A percentile compares a stretch with the other conserved stretches of the same genome.
Conservation (phyloP, 306 rosid species). For the Cicer judaicum region DNA sequence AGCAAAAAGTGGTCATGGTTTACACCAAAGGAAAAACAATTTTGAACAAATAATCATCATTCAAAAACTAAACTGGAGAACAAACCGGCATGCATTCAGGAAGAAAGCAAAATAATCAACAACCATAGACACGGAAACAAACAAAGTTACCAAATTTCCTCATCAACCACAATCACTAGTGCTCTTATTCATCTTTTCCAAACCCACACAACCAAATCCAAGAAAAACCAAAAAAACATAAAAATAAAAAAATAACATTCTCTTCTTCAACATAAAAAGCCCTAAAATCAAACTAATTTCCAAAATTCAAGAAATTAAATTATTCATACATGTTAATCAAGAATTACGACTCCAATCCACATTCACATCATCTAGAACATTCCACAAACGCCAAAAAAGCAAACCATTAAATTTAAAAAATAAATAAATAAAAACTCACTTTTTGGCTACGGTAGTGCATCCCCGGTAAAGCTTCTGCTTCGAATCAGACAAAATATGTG, state of each 20-base stretch:
- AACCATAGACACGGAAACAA: conserved; percentile 8
- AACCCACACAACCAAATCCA: conserved; percentile 27
- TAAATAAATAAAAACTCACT: conserved; percentile 32
- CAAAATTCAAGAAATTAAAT: conserved; percentile 24
- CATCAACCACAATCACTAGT: conserved; percentile 19
- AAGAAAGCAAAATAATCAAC: conserved; percentile 10
- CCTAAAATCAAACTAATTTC: conserved; percentile 15
- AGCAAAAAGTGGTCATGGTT: not conserved
- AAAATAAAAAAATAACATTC: not conserved
- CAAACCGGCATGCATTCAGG: not conserved
- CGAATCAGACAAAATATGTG: conserved; percentile 54
- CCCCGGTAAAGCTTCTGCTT: conserved; percentile 53
- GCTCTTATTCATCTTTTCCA: conserved; percentile 3
- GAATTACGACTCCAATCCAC: not conserved
- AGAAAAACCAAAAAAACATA: not conserved
- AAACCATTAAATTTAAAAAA: not conserved
- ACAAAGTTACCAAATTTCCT: not conserved
- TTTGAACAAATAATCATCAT: not conserved
- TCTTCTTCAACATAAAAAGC: not conserved
- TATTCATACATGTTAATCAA: not conserved
- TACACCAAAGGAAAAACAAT: not conserved
- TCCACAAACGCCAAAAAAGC: not conserved
- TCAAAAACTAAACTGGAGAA: not conserved
- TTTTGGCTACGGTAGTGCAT: conserved; percentile 48
- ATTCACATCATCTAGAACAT: not conserved